Evolutionary conservation across 2,329 filamentous ascomycete species (phyloP), one percentile per base, ranked within the genome.

Genomic region (Emergomyces orientalis): DNA sequence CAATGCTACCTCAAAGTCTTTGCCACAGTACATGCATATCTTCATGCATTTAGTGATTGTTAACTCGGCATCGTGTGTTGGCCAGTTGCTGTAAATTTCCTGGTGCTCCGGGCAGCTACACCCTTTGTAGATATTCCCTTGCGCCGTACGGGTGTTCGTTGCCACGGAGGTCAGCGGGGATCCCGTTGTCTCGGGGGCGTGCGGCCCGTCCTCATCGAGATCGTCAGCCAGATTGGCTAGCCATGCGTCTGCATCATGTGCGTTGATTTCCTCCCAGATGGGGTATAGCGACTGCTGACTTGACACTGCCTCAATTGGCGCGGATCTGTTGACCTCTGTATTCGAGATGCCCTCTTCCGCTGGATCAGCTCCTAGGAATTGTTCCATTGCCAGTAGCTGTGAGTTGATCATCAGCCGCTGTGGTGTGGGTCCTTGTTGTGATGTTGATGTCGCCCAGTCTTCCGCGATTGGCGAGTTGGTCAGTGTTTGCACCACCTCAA

Each of bases 21-120:
- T 56, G 34, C 52, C 52, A 17, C 52, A 56, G 52, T 27, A 56
- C 14, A 39, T 32, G 52, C 52, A 56, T 56, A 56, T 56, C 52
- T 39, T 56, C 52, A 56, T 56, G 34, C 52, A 56, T 3, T 39
- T 2, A 19, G 52, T 11, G 52, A 56, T 56, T 34, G 52, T 56
- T 7, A 56, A 25, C 34, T 39, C 34, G 2, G 52, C 52, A 34
- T 56, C 34, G 1, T 34, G 27, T 56, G 52, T 34, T 56, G 52
- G 52, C 52, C 52, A 56, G 52, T 8, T 39, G 27, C n/a, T 34
- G 34, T 56, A 56, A 8, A 34, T 56, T 39, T 56, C 52, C 52
- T 56, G 52, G 27, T 56, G 52, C 52, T 56, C 8, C 9, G 30
- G n/a, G n/a, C n/a, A n/a, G n/a, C n/a, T n/a, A n/a, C n/a, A n/a